Percentiles rank a stretch among this genome's conserved stretches.
Evolutionary conservation across 257 asterid genomes (phyloP).

Genomic region (Prunella vulgaris): DNA sequence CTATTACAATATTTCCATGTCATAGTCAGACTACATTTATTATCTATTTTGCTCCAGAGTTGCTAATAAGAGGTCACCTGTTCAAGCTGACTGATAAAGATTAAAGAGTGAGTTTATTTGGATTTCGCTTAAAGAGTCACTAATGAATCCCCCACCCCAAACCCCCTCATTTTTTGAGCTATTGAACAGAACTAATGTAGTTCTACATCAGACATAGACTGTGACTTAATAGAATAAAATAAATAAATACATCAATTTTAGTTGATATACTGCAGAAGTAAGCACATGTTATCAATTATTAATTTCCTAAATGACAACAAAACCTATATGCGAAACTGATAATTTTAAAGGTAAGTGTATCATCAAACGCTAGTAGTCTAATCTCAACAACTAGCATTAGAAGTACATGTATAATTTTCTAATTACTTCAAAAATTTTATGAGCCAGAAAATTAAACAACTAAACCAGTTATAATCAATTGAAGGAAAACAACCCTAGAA

Average conservation of each 20-base stretch:
- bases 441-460: not conserved
- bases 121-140: not conserved
- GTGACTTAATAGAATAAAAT: too few species aligned
- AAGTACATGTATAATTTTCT: too few species aligned
- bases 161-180: too few species aligned
- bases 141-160: not conserved
- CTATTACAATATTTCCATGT: not conserved
- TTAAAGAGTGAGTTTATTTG: not conserved
- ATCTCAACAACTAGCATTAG: not conserved
- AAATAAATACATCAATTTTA: not conserved
- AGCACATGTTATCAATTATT: not conserved
- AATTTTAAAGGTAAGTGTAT: not conserved
- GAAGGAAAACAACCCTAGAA: not conserved
- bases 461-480: too few species aligned
- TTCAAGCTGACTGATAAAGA: not conserved
- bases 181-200: not conserved
- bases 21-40: not conserved
- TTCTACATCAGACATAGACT: not conserved
- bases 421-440: not conserved
- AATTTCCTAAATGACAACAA: not conserved
- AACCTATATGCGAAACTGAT: not conserved
- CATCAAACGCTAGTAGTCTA: not conserved
- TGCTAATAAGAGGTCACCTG: not conserved
- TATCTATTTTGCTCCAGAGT: not conserved
- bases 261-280: not conserved